Evolutionary conservation across 2,329 filamentous ascomycete species (phyloP).

Genomic region (Hymenoscyphus albidus): DNA sequence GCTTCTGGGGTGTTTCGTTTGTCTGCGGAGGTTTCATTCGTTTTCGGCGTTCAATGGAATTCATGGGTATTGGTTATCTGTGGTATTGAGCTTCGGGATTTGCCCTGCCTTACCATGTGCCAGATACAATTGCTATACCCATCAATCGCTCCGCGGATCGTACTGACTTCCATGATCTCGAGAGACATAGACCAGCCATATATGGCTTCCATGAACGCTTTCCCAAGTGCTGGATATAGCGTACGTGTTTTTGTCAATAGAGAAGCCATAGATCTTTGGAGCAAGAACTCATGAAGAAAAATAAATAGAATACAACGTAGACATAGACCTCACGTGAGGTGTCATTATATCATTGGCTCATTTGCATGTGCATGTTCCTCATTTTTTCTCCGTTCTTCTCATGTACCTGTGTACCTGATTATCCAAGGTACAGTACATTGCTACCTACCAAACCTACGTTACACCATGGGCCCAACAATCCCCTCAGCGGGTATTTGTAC

Average conservation of each 20-base stretch:
- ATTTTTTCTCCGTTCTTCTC: no score
- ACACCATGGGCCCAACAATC: background rate
- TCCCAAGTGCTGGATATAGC: conserved; percentile 35
- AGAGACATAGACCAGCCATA: conserved; percentile 23
- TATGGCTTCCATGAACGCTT: conserved; percentile 31
- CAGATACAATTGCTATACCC: conserved; percentile 34
- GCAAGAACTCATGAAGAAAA: background rate
- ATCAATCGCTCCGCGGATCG: conserved; percentile 20
- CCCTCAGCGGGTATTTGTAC: background rate
- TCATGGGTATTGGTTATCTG: conserved; percentile 21
- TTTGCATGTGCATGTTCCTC: no score
- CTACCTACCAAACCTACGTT: background rate
- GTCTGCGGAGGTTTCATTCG: conserved; percentile 13
- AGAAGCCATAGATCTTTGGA: conserved; percentile 17
- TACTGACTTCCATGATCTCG: conserved; percentile 28
- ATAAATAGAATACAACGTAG: background rate
- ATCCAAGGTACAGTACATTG: background rate
- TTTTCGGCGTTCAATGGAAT: conserved; percentile 25
- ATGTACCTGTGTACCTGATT: background rate
- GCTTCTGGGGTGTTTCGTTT: conserved; percentile 14
- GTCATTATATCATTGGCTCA: background rate
- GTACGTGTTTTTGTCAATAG: conserved; percentile 20
- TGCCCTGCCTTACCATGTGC: conserved; percentile 20
- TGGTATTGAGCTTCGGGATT: conserved; percentile 21
- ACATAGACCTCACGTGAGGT: background rate